phyloP scores from a whole-genome alignment of 495 filamentous ascomycete genomes.

The Oleoguttula mirabilis region DNA sequence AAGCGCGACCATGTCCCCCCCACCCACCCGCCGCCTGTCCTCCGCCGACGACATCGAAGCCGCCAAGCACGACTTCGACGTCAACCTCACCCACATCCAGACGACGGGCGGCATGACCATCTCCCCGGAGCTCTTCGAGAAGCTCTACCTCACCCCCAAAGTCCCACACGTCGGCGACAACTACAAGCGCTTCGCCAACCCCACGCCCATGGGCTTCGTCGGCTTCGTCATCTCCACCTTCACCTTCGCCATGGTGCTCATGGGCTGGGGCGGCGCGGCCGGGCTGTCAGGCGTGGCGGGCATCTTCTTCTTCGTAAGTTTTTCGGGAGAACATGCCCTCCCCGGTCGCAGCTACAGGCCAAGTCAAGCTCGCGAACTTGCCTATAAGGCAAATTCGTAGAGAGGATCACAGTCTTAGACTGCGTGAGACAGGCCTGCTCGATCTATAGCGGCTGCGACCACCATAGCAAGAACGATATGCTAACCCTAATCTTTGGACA shows the following conservation, averaged over 20 bases:
- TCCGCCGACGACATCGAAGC: conserved; percentile 5
- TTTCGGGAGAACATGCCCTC: too few species aligned
- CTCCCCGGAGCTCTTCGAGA: conserved; percentile 46
- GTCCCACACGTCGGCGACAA: conserved; percentile 37
- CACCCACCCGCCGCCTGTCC: too few species aligned
- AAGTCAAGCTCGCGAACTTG: too few species aligned
- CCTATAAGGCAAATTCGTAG: too few species aligned
- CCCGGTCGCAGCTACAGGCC: too few species aligned
- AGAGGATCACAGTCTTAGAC: too few species aligned
- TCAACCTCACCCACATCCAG: conserved; percentile 11
- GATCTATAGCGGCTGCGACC: too few species aligned
- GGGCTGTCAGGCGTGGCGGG: conserved; percentile 40
- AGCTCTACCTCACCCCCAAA: conserved; percentile 46
- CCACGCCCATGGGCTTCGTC: conserved; percentile 43
- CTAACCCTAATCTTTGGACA: too few species aligned
- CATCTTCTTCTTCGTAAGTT: conserved; percentile 19
- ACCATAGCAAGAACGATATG: too few species aligned
- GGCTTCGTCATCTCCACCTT: conserved; percentile 41
- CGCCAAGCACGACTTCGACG: not conserved
- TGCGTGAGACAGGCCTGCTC: too few species aligned
- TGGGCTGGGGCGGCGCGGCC: conserved; percentile 44
- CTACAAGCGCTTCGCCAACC: conserved; percentile 41
- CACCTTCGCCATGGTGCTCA: conserved; percentile 33
- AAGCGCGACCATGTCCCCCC: too few species aligned
- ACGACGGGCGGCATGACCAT: conserved; percentile 17